Conservation (phyloP, 2,329 filamentous ascomycete species). For the Talaromyces albobiverticillius region DNA sequence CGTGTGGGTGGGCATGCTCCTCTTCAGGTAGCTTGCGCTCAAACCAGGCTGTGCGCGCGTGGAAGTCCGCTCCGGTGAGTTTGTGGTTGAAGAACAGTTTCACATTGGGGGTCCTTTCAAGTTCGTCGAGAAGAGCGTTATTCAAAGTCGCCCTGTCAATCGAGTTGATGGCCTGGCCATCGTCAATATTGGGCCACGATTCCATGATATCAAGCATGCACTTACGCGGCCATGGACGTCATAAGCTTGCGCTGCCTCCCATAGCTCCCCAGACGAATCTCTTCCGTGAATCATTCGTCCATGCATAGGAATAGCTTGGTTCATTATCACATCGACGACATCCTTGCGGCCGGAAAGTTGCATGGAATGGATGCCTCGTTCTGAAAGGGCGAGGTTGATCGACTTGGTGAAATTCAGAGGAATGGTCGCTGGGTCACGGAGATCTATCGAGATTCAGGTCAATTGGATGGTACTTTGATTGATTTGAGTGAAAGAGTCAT, state of each 20-base stretch:
- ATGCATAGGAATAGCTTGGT: constrained; percentile 83
- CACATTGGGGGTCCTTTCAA: constrained; percentile 84
- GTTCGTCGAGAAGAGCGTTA: constrained; percentile 74
- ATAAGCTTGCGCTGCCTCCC: constrained; percentile 80
- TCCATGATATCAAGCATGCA: constrained; percentile 7
- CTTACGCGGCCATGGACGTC: constrained; percentile 81
- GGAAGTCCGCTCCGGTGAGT: constrained; percentile 84
- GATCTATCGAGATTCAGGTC: constrained; percentile 57
- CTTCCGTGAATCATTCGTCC: constrained; percentile 93
- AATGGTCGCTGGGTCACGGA: constrained; percentile 75
- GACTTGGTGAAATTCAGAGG: constrained; percentile 96
- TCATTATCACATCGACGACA: constrained; percentile 71
- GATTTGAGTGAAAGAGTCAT: neutral
- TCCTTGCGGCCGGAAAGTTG: constrained; percentile 63
- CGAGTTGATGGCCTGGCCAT: constrained; percentile 70
- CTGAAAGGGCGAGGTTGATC: constrained; percentile 95
- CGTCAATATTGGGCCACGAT: neutral
- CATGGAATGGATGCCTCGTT: constrained; percentile 89
- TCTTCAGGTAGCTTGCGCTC: constrained; percentile 52
- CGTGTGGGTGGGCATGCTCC: neutral
- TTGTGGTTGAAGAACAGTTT: constrained; percentile 92
- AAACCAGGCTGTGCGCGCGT: constrained; percentile 78
- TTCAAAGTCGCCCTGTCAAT: constrained; percentile 84
- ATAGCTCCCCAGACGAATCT: constrained; percentile 62
- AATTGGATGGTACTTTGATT: neutral